Conservation (phyloP, 352 stramenopile genomes). For the Phytopythium sindhum region DNA sequence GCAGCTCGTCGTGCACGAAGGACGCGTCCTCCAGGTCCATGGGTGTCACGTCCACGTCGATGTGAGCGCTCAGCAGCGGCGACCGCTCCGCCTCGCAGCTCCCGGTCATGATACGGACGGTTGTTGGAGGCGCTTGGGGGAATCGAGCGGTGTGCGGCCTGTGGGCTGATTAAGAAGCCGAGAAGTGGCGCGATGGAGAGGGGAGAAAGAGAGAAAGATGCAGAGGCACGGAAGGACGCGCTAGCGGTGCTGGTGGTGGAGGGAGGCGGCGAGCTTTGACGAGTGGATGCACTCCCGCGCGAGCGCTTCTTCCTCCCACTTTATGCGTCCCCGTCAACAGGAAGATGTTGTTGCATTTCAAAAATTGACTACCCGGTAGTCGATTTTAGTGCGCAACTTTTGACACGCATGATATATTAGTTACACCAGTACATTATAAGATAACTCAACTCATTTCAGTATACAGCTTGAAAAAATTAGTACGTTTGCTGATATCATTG, state of each 20-base stretch:
- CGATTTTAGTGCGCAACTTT: neutral
- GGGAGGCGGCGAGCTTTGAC: neutral
- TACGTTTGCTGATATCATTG: too few species aligned
- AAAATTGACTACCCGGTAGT: neutral
- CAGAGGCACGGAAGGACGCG: too few species aligned
- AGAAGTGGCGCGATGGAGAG: too few species aligned
- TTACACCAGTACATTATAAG: too few species aligned
- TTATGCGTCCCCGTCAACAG: neutral
- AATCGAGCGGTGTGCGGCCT: neutral
- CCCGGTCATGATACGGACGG: neutral
- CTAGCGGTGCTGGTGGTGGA: neutral
- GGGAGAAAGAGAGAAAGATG: neutral
- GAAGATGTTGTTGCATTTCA: neutral
- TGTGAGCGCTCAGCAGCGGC: constrained; percentile 1
- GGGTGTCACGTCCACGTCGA: neutral
- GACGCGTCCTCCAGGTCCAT: neutral
- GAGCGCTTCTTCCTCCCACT: neutral
- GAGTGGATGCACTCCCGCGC: neutral
- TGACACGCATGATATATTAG: too few species aligned
- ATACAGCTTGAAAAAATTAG: too few species aligned
- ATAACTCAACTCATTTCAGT: too few species aligned
- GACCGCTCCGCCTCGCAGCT: neutral
- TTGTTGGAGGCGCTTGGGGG: neutral
- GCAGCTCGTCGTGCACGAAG: constrained; percentile 13
- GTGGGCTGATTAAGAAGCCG: neutral